Conservation (phyloP, 2,329 filamentous ascomycete genomes). For the Paradendryphiella salina region DNA sequence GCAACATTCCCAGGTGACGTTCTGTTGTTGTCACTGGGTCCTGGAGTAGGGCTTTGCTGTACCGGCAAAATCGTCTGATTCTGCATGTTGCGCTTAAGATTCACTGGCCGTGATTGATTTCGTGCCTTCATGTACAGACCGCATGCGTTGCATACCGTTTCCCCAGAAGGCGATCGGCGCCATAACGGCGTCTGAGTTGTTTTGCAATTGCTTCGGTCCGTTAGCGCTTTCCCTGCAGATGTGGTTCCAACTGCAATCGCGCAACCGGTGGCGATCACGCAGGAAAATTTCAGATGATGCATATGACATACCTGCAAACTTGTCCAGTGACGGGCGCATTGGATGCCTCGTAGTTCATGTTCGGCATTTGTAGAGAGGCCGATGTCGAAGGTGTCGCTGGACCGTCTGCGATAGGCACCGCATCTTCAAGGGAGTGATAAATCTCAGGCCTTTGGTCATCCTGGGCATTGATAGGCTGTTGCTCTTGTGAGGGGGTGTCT, state of each 20-base stretch:
- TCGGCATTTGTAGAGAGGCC: slow-evolving; percentile 24
- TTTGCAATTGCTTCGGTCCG: slow-evolving; percentile 75
- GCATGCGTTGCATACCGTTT: slow-evolving; percentile 97
- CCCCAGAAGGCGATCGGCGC: slow-evolving; percentile 88
- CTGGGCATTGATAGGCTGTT: slow-evolving; percentile 23
- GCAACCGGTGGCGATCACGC: background rate
- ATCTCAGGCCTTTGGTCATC: slow-evolving; percentile 37
- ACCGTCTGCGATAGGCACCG: slow-evolving; percentile 36
- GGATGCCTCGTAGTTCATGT: slow-evolving; percentile 19
- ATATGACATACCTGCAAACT: slow-evolving; percentile 67
- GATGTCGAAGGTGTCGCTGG: slow-evolving; percentile 28
- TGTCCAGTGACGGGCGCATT: slow-evolving; percentile 60
- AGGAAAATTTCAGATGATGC: slow-evolving; percentile 28
- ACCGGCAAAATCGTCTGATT: slow-evolving; percentile 33
- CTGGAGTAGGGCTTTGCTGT: slow-evolving; percentile 49
- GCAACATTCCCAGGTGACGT: slow-evolving; percentile 46
- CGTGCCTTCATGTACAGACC: slow-evolving; percentile 92
- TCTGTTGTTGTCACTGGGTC: slow-evolving; percentile 46
- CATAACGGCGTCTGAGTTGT: slow-evolving; percentile 93
- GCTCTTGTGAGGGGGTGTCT: slow-evolving; percentile 22
- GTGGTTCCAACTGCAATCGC: slow-evolving; percentile 7
- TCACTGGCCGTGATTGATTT: slow-evolving; percentile 87
- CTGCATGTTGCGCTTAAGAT: slow-evolving; percentile 74
- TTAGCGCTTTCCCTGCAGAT: slow-evolving; percentile 20
- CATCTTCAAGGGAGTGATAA: slow-evolving; percentile 49